Evolutionary conservation across 2,329 filamentous ascomycete species (phyloP), one percentile per base, ranked within the genome.

Genomic region (Aspergillus glaucus): DNA sequence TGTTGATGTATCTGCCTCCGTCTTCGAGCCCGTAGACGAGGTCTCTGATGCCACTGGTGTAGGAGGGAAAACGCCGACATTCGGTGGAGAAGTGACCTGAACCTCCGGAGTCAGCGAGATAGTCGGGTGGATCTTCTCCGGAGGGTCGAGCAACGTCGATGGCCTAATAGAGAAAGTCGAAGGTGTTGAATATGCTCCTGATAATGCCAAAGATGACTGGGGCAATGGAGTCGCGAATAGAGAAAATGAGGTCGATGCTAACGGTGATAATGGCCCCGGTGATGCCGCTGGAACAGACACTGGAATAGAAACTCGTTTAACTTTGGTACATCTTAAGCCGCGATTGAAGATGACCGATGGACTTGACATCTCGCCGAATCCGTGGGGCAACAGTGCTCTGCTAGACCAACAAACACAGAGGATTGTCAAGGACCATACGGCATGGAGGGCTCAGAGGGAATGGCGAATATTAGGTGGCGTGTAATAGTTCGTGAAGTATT

Each of bases 281-380:
- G n/a, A 8, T 8, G 34, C 17, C 17, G 37, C 4, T 21, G 37
- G 37, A 21, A 22, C 37, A 21, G 17, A 40, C 15, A 19, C 37
- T 19, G 37, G 37, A 40, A 19, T 12, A 40, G 37, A 55, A 26
- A 53, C 45, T 36, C 55, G 55, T 42, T 50, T 52, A 30, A 60
- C 46, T 47, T 58, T 60, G 36, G 58, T 60, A 47, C 59, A 63
- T 55, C 56, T 52, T 41, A 56, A 52, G 34, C 59, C 57, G 36
- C 57, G 56, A 44, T 55, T 51, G 17, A 56, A 55, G 44, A 58
- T 51, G 26, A 61, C 51, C 4, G 55, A 59, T 42, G 50, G 55
- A 53, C 50, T 53, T 28, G 59, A 52, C 59, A 65, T 64, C 44
- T 57, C 57, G 55, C 47, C 51, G 45, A 52, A 57, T 51, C 53